Conservation (phyloP, 1,284 basidiomycete genomes). For the Athelia sp. region DNA sequence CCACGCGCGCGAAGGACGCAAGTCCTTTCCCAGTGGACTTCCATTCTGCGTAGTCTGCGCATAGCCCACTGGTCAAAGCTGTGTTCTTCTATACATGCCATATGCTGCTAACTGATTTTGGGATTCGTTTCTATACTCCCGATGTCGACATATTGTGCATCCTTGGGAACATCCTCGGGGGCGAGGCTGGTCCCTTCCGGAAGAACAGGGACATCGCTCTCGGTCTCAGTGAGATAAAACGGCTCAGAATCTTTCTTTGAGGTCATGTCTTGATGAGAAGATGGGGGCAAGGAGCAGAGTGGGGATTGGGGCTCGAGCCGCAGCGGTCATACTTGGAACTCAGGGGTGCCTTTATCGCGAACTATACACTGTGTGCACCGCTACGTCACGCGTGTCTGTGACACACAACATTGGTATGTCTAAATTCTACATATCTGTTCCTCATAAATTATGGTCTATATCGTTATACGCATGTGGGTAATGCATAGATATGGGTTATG, state of each 20-base stretch:
- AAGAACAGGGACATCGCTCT: slow-evolving; percentile 15
- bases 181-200: slow-evolving; percentile 12
- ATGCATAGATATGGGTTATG: too few relatives aligned
- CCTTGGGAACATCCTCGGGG: slow-evolving; percentile 9
- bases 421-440: too few relatives aligned
- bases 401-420: too few relatives aligned
- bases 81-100: slow-evolving; percentile 16
- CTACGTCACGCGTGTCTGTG: too few relatives aligned
- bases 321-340: too few relatives aligned
- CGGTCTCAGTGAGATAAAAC: slow-evolving; percentile 23
- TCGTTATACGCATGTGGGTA: too few relatives aligned
- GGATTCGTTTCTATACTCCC: slow-evolving; percentile 24
- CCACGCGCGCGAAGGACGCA: slow-evolving; percentile 27
- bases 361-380: too few relatives aligned
- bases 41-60: slow-evolving; percentile 19
- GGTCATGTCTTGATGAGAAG: neutral
- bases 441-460: too few relatives aligned
- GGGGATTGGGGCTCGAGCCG: too few relatives aligned
- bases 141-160: slow-evolving; percentile 17
- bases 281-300: too few relatives aligned
- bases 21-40: slow-evolving; percentile 30
- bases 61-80: slow-evolving; percentile 14
- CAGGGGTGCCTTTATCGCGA: too few relatives aligned
- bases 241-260: slow-evolving; percentile 8
- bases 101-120: slow-evolving; percentile 16